These are phyloP conservation scores for Monosporascus sp. DNA, from an alignment of 2,329 filamentous ascomycete species.

Conservation along the genomic window DNA sequence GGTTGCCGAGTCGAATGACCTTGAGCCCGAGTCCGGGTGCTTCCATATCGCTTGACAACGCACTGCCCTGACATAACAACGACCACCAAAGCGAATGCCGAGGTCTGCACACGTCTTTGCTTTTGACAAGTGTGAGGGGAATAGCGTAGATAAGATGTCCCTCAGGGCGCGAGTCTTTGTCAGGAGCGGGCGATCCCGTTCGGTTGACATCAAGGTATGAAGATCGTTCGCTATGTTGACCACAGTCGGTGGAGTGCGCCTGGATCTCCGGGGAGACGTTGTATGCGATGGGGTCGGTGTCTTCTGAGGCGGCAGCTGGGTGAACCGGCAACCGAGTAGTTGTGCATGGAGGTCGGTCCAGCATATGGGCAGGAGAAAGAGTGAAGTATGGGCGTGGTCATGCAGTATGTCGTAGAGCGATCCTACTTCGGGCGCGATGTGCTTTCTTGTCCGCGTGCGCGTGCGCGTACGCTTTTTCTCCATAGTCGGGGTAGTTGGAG, in stretches of 20 bases:
- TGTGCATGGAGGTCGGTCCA: constrained; percentile 50
- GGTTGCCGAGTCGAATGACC: constrained; percentile 31
- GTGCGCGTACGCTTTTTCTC: constrained; percentile 14
- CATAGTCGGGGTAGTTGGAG: constrained; percentile 1
- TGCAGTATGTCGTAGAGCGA: constrained; percentile 51
- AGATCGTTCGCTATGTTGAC: constrained; percentile 38
- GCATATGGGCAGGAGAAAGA: constrained; percentile 48
- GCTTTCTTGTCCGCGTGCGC: constrained; percentile 21
- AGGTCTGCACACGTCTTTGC: constrained; percentile 35
- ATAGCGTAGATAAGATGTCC: constrained; percentile 41
- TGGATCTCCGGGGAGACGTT: constrained; percentile 30
- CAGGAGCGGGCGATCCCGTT: constrained; percentile 27
- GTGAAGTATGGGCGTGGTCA: constrained; percentile 39
- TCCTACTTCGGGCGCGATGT: constrained; percentile 37
- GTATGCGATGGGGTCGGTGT: constrained; percentile 34
- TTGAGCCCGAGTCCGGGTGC: constrained; percentile 20
- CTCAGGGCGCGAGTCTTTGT: constrained; percentile 36
- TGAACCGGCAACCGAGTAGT: constrained; percentile 44
- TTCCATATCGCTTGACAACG: constrained; percentile 48
- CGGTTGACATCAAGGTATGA: constrained; percentile 35
- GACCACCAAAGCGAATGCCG: constrained; percentile 44
- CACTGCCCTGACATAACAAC: constrained; percentile 39
- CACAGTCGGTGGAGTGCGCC: constrained; percentile 37
- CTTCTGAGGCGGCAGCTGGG: constrained; percentile 35
- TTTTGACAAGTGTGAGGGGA: constrained; percentile 26